phyloP scores from a whole-genome alignment of 441 rosid species.

The Croton setiger region DNA sequence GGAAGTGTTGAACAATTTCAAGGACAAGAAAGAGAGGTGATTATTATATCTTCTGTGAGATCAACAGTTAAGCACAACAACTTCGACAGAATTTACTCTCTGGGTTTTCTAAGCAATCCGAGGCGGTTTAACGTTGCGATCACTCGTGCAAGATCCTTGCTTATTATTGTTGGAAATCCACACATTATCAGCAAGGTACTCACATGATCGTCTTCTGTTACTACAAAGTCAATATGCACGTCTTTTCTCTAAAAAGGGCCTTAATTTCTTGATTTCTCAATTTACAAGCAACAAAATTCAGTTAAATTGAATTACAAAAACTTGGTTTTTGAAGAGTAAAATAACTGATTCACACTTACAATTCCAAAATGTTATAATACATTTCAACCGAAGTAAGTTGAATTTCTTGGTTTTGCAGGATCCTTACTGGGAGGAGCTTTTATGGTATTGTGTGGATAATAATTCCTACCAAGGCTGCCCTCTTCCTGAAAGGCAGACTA shows the following conservation, averaged over 20 bases:
- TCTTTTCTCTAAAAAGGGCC: neutral
- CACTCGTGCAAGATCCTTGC: slow-evolving; percentile 70
- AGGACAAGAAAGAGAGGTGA: slow-evolving; percentile 84
- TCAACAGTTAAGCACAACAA: slow-evolving; percentile 76
- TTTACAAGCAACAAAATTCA: too few species aligned
- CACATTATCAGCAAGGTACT: slow-evolving; percentile 78
- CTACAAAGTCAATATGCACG: neutral
- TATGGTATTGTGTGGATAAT: slow-evolving; percentile 18
- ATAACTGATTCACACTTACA: too few species aligned
- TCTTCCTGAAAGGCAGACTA: slow-evolving; percentile 17
- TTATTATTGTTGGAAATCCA: slow-evolving; percentile 75
- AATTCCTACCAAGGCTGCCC: slow-evolving; percentile 16
- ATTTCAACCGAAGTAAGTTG: neutral
- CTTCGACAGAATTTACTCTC: slow-evolving; percentile 58
- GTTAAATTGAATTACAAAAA: too few species aligned
- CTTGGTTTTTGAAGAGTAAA: too few species aligned
- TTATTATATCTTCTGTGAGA: slow-evolving; percentile 79
- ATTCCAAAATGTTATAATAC: too few species aligned
- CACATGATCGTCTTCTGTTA: neutral
- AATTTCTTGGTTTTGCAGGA: slow-evolving; percentile 10
- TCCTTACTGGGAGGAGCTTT: slow-evolving; percentile 13
- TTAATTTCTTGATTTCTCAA: too few species aligned
- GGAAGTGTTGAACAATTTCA: slow-evolving; percentile 97
- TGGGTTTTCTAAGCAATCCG: slow-evolving; percentile 86
- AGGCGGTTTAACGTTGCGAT: slow-evolving; percentile 88